Conservation (phyloP, 2,329 filamentous ascomycete genomes). For the Ceratocystis cubensis region DNA sequence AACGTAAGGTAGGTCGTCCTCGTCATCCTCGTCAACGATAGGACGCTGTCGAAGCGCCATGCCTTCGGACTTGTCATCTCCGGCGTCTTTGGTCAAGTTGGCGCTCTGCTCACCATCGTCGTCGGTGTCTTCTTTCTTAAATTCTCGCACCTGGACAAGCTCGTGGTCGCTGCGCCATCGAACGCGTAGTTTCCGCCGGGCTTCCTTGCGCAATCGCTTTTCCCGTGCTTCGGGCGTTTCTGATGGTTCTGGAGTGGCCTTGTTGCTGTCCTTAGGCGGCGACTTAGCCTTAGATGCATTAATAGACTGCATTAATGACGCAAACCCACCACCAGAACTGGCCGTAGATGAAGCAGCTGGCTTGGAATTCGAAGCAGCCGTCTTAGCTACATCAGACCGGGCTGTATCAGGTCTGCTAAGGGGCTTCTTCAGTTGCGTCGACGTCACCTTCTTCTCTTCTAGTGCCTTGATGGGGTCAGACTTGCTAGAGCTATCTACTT, state of each 20-base stretch:
- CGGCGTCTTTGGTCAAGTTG: conserved; percentile 58
- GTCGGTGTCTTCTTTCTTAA: conserved; percentile 59
- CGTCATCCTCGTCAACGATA: conserved; percentile 45
- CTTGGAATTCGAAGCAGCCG: conserved; percentile 25
- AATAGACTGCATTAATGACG: conserved; percentile 41
- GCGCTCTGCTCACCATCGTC: conserved; percentile 44
- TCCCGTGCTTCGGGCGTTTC: conserved; percentile 57
- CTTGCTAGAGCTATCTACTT: conserved; percentile 23
- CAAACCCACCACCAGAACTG: conserved; percentile 37
- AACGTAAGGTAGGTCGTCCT: conserved; percentile 42
- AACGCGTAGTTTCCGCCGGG: conserved; percentile 56
- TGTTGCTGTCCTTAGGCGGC: conserved; percentile 37
- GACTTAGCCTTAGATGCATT: conserved; percentile 32
- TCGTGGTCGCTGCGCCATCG: conserved; percentile 56
- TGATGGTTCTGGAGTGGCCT: conserved; percentile 36
- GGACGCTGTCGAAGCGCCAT: conserved; percentile 51
- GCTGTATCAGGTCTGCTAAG: conserved; percentile 25
- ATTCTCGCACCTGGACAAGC: conserved; percentile 54
- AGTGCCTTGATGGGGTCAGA: conserved; percentile 23
- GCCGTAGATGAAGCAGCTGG: conserved; percentile 25
- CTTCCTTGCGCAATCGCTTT: conserved; percentile 59
- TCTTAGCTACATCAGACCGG: conserved; percentile 23
- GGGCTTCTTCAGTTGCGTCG: conserved; percentile 22
- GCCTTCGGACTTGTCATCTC: conserved; percentile 60
- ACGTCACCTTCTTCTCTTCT: conserved; percentile 16